Evolutionary conservation across 2,329 filamentous ascomycete genomes (phyloP).

Genomic region (Penicillium sp.): DNA sequence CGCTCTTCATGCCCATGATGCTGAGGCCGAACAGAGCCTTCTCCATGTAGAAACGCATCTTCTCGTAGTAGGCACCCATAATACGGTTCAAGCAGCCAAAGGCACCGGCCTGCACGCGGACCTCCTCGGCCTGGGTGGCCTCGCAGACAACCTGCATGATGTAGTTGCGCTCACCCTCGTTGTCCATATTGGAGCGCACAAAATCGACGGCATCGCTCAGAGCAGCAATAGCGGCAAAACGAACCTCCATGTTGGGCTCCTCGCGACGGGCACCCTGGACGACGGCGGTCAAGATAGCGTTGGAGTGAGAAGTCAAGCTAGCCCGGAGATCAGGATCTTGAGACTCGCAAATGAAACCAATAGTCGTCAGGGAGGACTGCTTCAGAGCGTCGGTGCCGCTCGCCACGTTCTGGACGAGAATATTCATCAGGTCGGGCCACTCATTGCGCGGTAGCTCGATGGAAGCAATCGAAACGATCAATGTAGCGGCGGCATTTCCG

Average conservation of each 20-base stretch:
- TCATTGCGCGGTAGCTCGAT: conserved; percentile 92
- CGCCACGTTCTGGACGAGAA: conserved; percentile 88
- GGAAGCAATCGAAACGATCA: conserved; percentile 89
- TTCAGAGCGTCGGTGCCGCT: conserved; percentile 83
- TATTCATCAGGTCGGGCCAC: conserved; percentile 88
- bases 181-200: conserved; percentile 96
- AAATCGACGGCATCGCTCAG: conserved; percentile 97
- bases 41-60: conserved; percentile 99
- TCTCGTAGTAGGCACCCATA: conserved; percentile 98
- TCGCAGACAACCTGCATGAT: conserved; percentile 99
- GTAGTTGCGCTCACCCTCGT: conserved; percentile 98
- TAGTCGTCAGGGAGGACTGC: conserved; percentile 90
- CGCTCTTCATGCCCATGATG: conserved; percentile 96
- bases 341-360: conserved; percentile 97
- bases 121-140: conserved; percentile 90
- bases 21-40: conserved; percentile 97
- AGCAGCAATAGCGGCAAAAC: conserved; percentile 86
- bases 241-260: conserved; percentile 86
- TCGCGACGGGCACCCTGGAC: conserved; percentile 97
- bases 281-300: conserved; percentile 95
- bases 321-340: conserved; percentile 83
- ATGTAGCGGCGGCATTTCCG: conserved; percentile 86
- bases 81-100: conserved; percentile 98
- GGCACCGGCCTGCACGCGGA: conserved; percentile 87
- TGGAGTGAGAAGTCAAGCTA: conserved; percentile 81